phyloP scores from a whole-genome alignment of 305 asterid genomes.

The Solanum aculeatissimum region DNA sequence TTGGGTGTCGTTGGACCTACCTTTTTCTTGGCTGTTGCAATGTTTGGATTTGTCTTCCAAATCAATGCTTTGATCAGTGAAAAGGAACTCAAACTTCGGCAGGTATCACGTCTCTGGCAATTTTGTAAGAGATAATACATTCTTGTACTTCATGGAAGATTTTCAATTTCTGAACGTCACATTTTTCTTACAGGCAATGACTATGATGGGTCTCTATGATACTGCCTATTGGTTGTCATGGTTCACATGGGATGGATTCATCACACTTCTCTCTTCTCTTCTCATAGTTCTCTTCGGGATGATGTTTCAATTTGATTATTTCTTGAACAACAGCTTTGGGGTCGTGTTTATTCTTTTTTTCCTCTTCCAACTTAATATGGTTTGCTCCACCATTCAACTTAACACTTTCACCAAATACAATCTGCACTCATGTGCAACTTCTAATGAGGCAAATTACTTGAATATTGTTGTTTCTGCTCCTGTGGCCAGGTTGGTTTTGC shows the following conservation, averaged over 20 bases:
- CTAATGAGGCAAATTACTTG: neutral
- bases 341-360: conserved; percentile 66
- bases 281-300: conserved; percentile 53
- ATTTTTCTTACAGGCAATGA: conserved; percentile 54
- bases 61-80: conserved; percentile 61
- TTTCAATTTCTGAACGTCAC: conserved; percentile 1
- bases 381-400: conserved; percentile 16
- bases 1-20: conserved; percentile 61
- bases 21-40: conserved; percentile 81
- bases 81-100: conserved; percentile 90
- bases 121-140: neutral
- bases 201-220: conserved; percentile 92
- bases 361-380: conserved; percentile 75
- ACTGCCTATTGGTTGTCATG: conserved; percentile 81
- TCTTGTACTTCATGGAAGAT: neutral
- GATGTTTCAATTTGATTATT: conserved; percentile 66
- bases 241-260: conserved; percentile 68
- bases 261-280: conserved; percentile 48
- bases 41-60: conserved; percentile 91
- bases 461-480: neutral
- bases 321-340: conserved; percentile 55
- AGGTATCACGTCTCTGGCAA: conserved; percentile 35
- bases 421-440: neutral
- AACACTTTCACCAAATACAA: neutral
- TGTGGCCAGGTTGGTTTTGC: conserved; percentile 68